phyloP scores from a whole-genome alignment of 139 green algal species.

The Nannochloris sp. region DNA sequence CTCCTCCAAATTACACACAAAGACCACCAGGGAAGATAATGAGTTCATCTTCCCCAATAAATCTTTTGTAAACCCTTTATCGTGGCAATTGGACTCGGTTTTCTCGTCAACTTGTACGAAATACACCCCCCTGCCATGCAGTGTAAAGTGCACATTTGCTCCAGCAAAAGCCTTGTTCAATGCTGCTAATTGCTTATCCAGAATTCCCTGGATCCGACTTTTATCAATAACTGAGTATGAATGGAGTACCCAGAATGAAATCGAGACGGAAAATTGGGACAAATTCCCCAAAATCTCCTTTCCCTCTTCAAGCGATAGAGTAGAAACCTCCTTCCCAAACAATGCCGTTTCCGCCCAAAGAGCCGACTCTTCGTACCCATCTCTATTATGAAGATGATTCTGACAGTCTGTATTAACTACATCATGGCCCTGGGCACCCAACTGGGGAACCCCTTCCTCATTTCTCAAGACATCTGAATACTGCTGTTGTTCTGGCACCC shows the following conservation, averaged over 20 bases:
- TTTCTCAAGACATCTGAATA: neutral
- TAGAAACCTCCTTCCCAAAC: neutral
- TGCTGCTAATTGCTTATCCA: neutral
- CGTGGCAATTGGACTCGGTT: neutral
- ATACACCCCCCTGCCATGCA: neutral
- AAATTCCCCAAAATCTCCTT: neutral
- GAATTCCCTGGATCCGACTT: neutral
- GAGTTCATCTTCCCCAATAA: conserved; percentile 3
- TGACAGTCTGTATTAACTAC: conserved; percentile 6
- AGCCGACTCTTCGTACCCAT: conserved; percentile 4
- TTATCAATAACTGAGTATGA: neutral
- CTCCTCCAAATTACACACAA: conserved; percentile 22
- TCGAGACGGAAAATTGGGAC: conserved; percentile 12
- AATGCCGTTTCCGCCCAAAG: conserved; percentile 2
- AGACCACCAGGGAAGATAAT: conserved; percentile 6
- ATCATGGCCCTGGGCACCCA: neutral
- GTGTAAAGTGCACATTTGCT: neutral
- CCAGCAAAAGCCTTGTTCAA: neutral
- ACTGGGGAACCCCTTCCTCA: neutral
- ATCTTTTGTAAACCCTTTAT: neutral
- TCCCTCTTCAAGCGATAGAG: neutral
- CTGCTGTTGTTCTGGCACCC: neutral
- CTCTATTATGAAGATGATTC: neutral
- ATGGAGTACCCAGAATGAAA: conserved; percentile 23
- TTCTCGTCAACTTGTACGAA: too few species aligned